Evolutionary conservation across 1,139 yeast species (phyloP).

Genomic region (Lizanozyma gosingica): DNA sequence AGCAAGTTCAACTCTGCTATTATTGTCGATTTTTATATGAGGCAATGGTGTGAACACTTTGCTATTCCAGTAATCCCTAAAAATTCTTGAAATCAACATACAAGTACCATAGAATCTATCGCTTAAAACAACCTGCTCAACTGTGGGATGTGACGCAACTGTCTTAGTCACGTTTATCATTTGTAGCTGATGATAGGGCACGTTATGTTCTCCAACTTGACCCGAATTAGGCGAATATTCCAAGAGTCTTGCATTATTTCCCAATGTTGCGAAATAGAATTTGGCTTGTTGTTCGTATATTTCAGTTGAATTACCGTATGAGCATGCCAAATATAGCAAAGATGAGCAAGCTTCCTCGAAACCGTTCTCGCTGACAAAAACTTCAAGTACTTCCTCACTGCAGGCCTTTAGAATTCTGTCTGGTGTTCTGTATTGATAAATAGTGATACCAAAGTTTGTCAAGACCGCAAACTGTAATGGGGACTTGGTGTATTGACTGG

Average conservation of each 20-base stretch:
- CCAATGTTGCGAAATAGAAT: conserved; percentile 44
- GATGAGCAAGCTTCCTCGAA: conserved; percentile 78
- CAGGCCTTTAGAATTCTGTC: conserved; percentile 66
- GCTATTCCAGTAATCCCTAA: conserved; percentile 70
- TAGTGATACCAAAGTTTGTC: conserved; percentile 69
- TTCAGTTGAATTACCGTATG: conserved; percentile 52
- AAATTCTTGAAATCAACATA: conserved; percentile 64
- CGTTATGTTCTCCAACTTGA: conserved; percentile 2
- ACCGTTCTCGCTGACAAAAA: conserved; percentile 41
- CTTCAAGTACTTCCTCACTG: conserved; percentile 48
- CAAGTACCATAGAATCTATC: conserved; percentile 92
- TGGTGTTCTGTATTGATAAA: conserved; percentile 72
- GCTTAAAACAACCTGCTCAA: conserved; percentile 76
- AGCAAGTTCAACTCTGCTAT: conserved; percentile 22
- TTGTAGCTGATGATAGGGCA: conserved; percentile 3
- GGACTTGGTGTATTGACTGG: conserved; percentile 65
- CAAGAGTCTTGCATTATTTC: conserved; percentile 42
- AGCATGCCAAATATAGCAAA: conserved; percentile 74
- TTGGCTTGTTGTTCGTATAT: conserved; percentile 40
- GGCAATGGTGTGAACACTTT: conserved; percentile 51
- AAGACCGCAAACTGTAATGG: conserved; percentile 70
- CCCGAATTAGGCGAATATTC: conserved; percentile 13
- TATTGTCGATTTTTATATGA: conserved; percentile 27
- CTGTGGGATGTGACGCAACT: conserved; percentile 24
- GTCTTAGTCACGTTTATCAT: neutral